phyloP scores from a whole-genome alignment of 306 rosid genomes.

The Vachellia pachyceras region DNA sequence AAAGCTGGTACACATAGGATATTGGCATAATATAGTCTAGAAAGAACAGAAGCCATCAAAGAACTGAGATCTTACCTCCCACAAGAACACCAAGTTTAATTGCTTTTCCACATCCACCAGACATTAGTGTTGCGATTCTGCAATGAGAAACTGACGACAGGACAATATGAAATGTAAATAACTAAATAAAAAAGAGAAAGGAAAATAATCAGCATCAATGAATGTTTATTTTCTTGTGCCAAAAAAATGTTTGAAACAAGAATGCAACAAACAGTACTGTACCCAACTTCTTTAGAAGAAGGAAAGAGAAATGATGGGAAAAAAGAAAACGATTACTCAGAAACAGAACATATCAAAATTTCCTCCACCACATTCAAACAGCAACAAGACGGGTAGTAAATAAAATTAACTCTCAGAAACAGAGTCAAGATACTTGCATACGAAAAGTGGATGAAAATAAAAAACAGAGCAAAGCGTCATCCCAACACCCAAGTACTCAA shows the following conservation, averaged over 20 bases:
- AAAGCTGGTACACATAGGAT: slow-evolving; percentile 21
- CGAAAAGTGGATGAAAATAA: background rate
- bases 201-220: slow-evolving; percentile 43
- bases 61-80: slow-evolving; percentile 59
- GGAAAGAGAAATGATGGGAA: background rate
- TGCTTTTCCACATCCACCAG: slow-evolving; percentile 62
- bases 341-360: background rate
- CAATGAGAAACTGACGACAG: slow-evolving; percentile 55
- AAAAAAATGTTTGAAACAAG: background rate
- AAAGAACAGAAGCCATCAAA: slow-evolving; percentile 5
- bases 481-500: background rate
- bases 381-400: background rate
- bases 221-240: background rate
- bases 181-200: background rate
- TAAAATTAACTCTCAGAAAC: background rate
- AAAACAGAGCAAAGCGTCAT: background rate
- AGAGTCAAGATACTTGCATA: background rate
- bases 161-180: slow-evolving; percentile 15
- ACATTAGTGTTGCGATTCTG: slow-evolving; percentile 46
- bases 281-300: background rate
- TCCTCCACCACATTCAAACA: background rate
- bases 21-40: slow-evolving; percentile 19
- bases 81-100: slow-evolving; percentile 54
- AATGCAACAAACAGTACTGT: background rate
- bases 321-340: background rate